These are phyloP conservation scores for Mortierella claussenii DNA, from an alignment of 192 early-diverging fungal species.

Conservation along the genomic window DNA sequence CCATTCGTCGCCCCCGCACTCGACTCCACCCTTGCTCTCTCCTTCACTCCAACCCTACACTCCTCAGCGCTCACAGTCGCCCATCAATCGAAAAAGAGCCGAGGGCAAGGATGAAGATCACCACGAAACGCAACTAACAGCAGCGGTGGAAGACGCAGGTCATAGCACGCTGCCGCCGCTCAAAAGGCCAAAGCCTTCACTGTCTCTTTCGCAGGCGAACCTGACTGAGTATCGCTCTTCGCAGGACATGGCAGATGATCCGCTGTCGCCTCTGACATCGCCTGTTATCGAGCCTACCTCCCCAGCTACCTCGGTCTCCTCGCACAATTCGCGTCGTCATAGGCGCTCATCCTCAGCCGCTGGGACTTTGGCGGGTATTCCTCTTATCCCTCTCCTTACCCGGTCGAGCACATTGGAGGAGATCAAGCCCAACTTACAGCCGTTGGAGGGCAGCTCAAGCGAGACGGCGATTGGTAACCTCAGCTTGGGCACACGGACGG, in stretches of 20 bases:
- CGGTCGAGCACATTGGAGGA: conserved; percentile 31
- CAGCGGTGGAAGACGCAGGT: neutral
- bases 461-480: conserved; percentile 25
- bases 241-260: conserved; percentile 14
- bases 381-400: conserved; percentile 1
- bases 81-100: conserved; percentile 33
- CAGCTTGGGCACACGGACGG: neutral
- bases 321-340: neutral
- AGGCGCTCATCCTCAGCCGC: neutral
- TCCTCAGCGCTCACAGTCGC: conserved; percentile 11
- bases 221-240: conserved; percentile 34
- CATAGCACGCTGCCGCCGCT: conserved; percentile 23
- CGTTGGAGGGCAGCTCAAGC: neutral
- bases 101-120: conserved; percentile 35
- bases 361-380: neutral
- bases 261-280: conserved; percentile 15
- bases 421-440: neutral
- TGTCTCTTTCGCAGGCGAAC: conserved; percentile 22
- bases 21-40: neutral
- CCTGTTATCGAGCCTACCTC: conserved; percentile 19
- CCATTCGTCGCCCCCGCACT: neutral
- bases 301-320: neutral
- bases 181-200: conserved; percentile 41
- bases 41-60: neutral
- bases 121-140: neutral